Percentiles rank a stretch among this genome's conserved stretches.
Conservation (phyloP, 2,329 filamentous ascomycete species). For the Parastagonospora nodorum region DNA sequence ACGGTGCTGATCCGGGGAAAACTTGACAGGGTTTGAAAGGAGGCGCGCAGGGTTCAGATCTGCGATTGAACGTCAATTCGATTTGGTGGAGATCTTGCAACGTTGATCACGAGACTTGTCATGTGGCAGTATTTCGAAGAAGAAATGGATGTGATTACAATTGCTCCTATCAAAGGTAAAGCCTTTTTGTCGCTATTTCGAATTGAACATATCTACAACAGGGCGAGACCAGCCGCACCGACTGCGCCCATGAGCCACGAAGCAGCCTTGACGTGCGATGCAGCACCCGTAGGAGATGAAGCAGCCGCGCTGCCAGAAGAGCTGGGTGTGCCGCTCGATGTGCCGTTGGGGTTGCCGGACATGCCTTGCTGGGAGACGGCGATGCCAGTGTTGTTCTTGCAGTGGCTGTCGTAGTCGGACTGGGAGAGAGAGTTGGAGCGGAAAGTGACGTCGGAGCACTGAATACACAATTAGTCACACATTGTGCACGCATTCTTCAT, state of each 20-base stretch:
- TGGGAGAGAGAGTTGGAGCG: slow-evolving; percentile 56
- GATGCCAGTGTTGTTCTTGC: slow-evolving; percentile 64
- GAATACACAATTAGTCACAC: background rate
- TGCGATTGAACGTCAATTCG: too few relatives aligned
- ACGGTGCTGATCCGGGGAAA: too few relatives aligned
- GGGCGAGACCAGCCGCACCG: slow-evolving; percentile 37
- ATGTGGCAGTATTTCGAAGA: too few relatives aligned
- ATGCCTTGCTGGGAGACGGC: slow-evolving; percentile 49
- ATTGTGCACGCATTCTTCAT: background rate
- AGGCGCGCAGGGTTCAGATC: too few relatives aligned
- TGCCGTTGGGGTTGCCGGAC: slow-evolving; percentile 54
- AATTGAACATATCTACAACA: slow-evolving; percentile 34
- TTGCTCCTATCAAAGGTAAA: too few relatives aligned
- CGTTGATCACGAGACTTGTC: too few relatives aligned
- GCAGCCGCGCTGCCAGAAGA: slow-evolving; percentile 16
- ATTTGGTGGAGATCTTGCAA: too few relatives aligned
- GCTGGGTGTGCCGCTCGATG: slow-evolving; percentile 34
- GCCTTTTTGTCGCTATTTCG: too few relatives aligned
- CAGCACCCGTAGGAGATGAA: slow-evolving; percentile 27
- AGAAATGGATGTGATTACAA: too few relatives aligned
- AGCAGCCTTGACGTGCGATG: slow-evolving; percentile 35
- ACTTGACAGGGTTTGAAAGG: too few relatives aligned
- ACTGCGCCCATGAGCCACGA: slow-evolving; percentile 43
- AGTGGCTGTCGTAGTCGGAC: slow-evolving; percentile 53
- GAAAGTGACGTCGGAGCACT: slow-evolving; percentile 78